Conservation (phyloP, 306 rosid species). For the Luffa acutangula region DNA sequence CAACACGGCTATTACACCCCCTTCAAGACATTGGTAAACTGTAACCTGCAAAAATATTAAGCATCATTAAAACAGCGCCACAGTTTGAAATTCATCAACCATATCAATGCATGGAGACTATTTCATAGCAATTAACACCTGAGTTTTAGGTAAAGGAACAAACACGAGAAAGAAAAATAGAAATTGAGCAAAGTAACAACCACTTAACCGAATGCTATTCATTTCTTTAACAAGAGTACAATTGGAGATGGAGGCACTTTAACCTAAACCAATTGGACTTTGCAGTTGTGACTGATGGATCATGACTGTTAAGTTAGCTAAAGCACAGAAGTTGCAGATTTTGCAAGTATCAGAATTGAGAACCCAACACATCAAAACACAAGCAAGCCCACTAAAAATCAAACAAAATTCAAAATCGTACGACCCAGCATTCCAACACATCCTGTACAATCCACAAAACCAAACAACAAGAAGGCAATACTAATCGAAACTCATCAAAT, state of each 20-base stretch:
- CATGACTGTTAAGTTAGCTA: background rate
- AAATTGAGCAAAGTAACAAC: background rate
- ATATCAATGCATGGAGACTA: background rate
- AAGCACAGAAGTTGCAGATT: background rate
- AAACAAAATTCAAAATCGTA: background rate
- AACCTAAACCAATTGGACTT: background rate
- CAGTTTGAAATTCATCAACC: background rate
- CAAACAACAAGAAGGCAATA: background rate
- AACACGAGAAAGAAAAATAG: background rate
- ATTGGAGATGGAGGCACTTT: background rate
- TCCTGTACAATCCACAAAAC: background rate
- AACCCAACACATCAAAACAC: background rate
- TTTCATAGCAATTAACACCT: background rate
- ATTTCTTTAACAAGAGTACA: background rate
- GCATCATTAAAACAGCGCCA: slow-evolving; percentile 6
- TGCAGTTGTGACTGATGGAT: background rate
- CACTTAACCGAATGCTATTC: background rate
- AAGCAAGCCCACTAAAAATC: background rate
- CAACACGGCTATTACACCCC: slow-evolving; percentile 76
- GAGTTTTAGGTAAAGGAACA: background rate
- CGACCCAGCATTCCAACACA: background rate
- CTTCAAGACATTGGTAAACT: slow-evolving; percentile 65
- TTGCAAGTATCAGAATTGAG: background rate
- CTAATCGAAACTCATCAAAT: background rate
- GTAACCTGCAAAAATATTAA: slow-evolving; percentile 43